phyloP scores from a whole-genome alignment of 192 early-diverging fungal species.

The Umbelopsis sp. region DNA sequence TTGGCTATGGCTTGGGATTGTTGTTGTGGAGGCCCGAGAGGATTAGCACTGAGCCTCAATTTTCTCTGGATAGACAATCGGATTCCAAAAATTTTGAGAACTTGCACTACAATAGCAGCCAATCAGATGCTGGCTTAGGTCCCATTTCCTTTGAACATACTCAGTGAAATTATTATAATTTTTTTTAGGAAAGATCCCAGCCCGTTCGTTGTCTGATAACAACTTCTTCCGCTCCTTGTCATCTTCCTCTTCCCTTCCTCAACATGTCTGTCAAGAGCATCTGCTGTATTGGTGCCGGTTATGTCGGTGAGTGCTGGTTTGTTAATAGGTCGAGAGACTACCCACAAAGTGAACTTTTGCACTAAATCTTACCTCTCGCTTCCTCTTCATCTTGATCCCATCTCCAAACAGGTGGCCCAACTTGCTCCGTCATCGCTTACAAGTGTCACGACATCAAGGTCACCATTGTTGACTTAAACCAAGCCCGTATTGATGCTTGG shows the following conservation, averaged over 20 bases:
- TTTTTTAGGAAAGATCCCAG: conserved; percentile 14
- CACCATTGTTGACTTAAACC: conserved; percentile 87
- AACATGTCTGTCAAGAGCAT: conserved; percentile 62
- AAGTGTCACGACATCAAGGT: conserved; percentile 89
- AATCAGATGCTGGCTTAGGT: background rate
- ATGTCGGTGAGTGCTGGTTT: conserved; percentile 74
- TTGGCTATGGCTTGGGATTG: too few species aligned
- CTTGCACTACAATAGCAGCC: background rate
- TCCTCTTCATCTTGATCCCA: conserved; percentile 16
- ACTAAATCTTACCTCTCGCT: background rate
- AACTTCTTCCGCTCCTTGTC: conserved; percentile 23
- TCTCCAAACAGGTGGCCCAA: conserved; percentile 73
- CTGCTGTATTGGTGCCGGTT: conserved; percentile 95
- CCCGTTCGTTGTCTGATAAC: conserved; percentile 7
- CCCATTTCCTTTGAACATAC: conserved; percentile 12
- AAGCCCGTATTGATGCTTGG: conserved; percentile 84
- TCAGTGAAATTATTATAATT: background rate
- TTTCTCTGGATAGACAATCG: conserved; percentile 4
- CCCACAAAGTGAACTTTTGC: background rate
- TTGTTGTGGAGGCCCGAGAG: too few species aligned
- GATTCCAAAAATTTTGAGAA: background rate
- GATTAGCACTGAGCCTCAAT: background rate
- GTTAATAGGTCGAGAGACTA: background rate
- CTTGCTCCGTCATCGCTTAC: conserved; percentile 88
- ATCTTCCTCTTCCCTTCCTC: conserved; percentile 24